Evolutionary conservation across 73 alveolate genomes (phyloP).

Genomic region (Symbiodinium pilosum): DNA sequence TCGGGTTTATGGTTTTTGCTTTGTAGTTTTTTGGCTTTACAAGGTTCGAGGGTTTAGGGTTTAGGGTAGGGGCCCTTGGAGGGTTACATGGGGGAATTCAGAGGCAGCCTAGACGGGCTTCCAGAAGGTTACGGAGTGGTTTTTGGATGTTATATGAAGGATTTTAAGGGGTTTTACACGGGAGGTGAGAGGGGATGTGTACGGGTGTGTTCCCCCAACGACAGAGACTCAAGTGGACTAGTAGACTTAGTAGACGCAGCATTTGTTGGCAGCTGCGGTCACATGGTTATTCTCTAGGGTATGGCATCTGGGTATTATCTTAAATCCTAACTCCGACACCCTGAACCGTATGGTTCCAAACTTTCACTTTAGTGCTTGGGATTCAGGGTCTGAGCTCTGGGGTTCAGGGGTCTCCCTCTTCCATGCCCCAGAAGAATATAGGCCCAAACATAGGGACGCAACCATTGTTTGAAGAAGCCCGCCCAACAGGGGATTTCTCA

Average conservation of each 20-base stretch:
- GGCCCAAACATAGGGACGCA: no score
- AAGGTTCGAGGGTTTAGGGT: not conserved
- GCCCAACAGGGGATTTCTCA: no score
- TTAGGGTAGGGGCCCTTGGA: not conserved
- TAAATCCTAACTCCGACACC: not conserved
- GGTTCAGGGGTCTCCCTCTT: no score
- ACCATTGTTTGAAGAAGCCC: no score
- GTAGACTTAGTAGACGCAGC: no score
- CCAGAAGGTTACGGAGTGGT: not conserved
- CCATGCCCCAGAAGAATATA: no score
- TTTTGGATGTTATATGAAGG: not conserved
- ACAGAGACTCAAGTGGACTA: no score
- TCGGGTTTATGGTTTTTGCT: not conserved
- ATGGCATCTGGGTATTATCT: not conserved
- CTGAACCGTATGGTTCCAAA: not conserved
- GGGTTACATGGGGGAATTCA: not conserved
- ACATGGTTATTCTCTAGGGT: not conserved
- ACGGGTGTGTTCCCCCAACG: no score
- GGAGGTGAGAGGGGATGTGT: not conserved
- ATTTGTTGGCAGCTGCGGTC: not conserved
- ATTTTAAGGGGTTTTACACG: not conserved
- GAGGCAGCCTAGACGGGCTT: not conserved
- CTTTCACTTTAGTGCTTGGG: not conserved
- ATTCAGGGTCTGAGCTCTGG: no score
- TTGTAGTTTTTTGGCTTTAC: not conserved